Percentiles rank a stretch among this genome's conserved stretches.
These are phyloP conservation scores for Backusella tuberculispora DNA, from an alignment of 192 early-diverging fungal species.

Conservation along the genomic window DNA sequence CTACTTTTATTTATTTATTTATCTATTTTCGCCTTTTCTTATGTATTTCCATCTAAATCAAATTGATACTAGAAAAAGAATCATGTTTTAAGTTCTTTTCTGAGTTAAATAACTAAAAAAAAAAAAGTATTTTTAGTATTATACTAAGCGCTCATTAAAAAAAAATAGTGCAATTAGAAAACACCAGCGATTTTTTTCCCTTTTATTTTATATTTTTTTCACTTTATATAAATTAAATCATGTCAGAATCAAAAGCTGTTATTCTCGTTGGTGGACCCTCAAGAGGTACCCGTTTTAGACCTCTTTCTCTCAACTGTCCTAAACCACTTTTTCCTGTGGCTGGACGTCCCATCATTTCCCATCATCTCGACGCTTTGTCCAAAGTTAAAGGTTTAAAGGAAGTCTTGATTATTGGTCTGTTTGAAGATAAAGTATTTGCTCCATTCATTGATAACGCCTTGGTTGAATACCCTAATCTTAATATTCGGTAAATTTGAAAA, in stretches of 20 bases:
- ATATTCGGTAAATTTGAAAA: slow-evolving; percentile 70
- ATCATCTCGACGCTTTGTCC: slow-evolving; percentile 93
- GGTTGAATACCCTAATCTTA: slow-evolving; percentile 83
- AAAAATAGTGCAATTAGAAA: neutral
- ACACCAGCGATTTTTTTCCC: neutral
- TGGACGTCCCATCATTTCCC: slow-evolving; percentile 93
- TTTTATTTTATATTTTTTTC: neutral
- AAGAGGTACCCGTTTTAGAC: slow-evolving; percentile 96
- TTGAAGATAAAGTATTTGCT: slow-evolving; percentile 92
- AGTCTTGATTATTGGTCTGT: slow-evolving; percentile 96
- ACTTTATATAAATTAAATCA: neutral
- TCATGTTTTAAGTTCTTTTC: neutral
- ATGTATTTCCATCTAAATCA: too few species aligned
- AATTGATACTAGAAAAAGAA: too few species aligned
- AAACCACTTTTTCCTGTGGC: slow-evolving; percentile 99
- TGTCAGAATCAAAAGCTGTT: slow-evolving; percentile 76
- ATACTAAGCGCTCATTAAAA: neutral
- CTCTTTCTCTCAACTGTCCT: slow-evolving; percentile 92
- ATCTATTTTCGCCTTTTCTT: too few species aligned
- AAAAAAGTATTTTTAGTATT: neutral
- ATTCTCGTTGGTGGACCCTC: slow-evolving; percentile 98
- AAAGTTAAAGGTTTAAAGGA: slow-evolving; percentile 89
- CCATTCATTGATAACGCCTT: slow-evolving; percentile 86
- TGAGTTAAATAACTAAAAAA: neutral
- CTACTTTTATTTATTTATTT: too few species aligned